A percentile compares a stretch with the other conserved stretches of the same genome.
phyloP scores from a whole-genome alignment of 2,329 filamentous ascomycete genomes.

The Seiridium unicorne region DNA sequence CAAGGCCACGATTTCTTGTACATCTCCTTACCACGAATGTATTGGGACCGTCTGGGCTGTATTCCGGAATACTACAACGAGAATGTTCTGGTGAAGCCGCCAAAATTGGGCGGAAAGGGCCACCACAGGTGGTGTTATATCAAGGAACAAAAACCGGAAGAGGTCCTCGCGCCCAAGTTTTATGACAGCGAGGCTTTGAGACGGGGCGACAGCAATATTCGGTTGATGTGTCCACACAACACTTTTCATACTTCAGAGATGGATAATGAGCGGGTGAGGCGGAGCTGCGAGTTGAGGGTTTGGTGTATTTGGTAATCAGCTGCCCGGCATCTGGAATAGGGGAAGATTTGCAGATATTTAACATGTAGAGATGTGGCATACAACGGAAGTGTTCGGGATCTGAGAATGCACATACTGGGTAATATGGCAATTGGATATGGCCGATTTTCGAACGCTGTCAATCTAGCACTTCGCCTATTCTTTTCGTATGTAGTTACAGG shows the following conservation, averaged over 20 bases:
- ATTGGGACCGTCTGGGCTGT: slow-evolving; percentile 9
- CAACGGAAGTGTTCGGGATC: not conserved
- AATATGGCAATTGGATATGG: too few relatives aligned
- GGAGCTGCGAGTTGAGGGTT: slow-evolving; percentile 3
- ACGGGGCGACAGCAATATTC: not conserved
- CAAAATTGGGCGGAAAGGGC: slow-evolving; percentile 10
- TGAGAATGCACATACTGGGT: too few relatives aligned
- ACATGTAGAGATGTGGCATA: not conserved
- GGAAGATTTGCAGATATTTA: not conserved
- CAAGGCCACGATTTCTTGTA: slow-evolving; percentile 11
- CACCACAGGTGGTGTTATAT: slow-evolving; percentile 18
- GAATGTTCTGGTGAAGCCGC: slow-evolving; percentile 7
- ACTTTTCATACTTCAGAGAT: not conserved
- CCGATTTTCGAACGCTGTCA: too few relatives aligned
- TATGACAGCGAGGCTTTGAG: slow-evolving; percentile 18
- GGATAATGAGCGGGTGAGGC: not conserved
- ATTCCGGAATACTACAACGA: slow-evolving; percentile 1
- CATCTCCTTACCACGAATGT: slow-evolving; percentile 9
- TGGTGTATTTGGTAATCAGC: slow-evolving; percentile 2
- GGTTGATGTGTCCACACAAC: slow-evolving; percentile 1
- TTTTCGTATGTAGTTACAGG: too few relatives aligned
- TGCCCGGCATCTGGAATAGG: not conserved
- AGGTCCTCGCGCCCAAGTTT: slow-evolving; percentile 17
- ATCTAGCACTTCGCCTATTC: too few relatives aligned
- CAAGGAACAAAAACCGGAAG: slow-evolving; percentile 14